Percentiles rank a stretch among this genome's conserved stretches.
These are phyloP conservation scores for Pseudophaeomoniella oleicola DNA, from an alignment of 2,329 filamentous ascomycete genomes.

Conservation along the genomic window DNA sequence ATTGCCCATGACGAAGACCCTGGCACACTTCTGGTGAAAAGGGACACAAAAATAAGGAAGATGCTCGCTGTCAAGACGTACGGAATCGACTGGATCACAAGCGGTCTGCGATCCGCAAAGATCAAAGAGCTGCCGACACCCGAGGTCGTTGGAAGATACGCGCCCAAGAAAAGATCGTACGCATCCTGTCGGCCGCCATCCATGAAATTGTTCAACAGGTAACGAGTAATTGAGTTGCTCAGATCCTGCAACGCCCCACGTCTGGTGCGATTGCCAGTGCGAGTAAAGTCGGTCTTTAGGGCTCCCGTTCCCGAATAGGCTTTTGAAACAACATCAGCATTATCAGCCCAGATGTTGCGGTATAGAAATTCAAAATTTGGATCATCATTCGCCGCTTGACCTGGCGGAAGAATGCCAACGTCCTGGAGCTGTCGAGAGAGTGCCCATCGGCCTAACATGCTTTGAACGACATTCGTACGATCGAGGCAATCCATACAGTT, in stretches of 20 bases:
- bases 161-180: slow-evolving; percentile 85
- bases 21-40: slow-evolving; percentile 56
- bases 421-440: slow-evolving; percentile 81
- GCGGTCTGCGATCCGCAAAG: slow-evolving; percentile 71
- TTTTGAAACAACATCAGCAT: slow-evolving; percentile 85
- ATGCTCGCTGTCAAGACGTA: slow-evolving; percentile 77
- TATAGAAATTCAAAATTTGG: slow-evolving; percentile 75
- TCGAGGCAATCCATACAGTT: slow-evolving; percentile 99
- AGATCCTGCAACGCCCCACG: slow-evolving; percentile 73
- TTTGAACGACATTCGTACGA: slow-evolving; percentile 94
- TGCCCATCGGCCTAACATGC: slow-evolving; percentile 83
- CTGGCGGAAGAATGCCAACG: slow-evolving; percentile 60
- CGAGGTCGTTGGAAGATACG: slow-evolving; percentile 61
- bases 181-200: slow-evolving; percentile 91
- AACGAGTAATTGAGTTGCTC: slow-evolving; percentile 76
- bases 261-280: slow-evolving; percentile 79
- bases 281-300: slow-evolving; percentile 94
- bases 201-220: slow-evolving; percentile 84
- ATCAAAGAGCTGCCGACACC: slow-evolving; percentile 57
- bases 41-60: slow-evolving; percentile 65
- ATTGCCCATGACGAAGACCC: slow-evolving; percentile 67
- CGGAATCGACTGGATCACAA: slow-evolving; percentile 84
- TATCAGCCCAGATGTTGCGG: slow-evolving; percentile 97
- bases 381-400: slow-evolving; percentile 68
- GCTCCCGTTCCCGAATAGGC: slow-evolving; percentile 93